These are phyloP conservation scores for Phytophthora sp. DNA, from an alignment of 352 stramenopile genomes.

Conservation along the genomic window DNA sequence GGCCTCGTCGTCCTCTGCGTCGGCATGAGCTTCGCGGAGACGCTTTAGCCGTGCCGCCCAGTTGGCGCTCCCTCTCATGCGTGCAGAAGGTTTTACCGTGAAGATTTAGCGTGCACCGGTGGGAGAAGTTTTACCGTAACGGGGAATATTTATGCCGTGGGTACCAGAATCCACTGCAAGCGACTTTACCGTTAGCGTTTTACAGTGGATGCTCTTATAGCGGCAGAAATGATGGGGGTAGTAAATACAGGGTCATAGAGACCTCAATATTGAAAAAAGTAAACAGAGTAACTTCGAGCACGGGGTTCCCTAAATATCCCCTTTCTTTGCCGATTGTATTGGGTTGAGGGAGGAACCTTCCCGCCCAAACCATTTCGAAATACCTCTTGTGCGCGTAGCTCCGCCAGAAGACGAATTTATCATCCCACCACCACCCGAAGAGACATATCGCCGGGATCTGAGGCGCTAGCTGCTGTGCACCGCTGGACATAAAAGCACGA, in stretches of 20 bases:
- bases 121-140: neutral
- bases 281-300: too few species aligned
- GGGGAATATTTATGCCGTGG: neutral
- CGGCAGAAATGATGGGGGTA: too few species aligned
- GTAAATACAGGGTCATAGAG: too few species aligned
- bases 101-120: neutral
- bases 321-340: too few species aligned
- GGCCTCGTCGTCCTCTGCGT: neutral
- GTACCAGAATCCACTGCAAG: neutral
- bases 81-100: neutral
- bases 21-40: neutral
- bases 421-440: neutral
- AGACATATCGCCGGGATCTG: neutral
- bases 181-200: neutral
- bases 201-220: too few species aligned
- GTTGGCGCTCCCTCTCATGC: neutral
- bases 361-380: too few species aligned
- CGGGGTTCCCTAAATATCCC: too few species aligned
- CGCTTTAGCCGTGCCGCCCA: neutral
- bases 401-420: too few species aligned
- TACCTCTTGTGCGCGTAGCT: too few species aligned
- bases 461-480: constrained; percentile 9
- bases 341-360: too few species aligned
- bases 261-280: too few species aligned
- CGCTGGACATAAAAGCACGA: constrained; percentile 2